These are phyloP conservation scores for Venturiaceae sp. DNA, from an alignment of 2,329 filamentous ascomycete species.

Conservation along the genomic window DNA sequence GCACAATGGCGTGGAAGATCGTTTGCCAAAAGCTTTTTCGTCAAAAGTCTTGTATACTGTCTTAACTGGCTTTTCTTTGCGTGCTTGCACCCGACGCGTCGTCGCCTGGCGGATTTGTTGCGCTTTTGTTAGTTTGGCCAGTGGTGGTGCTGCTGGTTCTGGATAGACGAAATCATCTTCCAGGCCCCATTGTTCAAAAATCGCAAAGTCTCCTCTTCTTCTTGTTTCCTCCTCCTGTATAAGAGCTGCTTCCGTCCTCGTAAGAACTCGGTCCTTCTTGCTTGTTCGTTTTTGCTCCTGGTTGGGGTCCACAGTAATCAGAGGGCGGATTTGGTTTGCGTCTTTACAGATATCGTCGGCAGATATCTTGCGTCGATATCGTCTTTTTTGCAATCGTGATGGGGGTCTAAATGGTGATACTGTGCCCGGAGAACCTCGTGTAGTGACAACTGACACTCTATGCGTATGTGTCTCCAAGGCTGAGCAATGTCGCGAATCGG, in stretches of 20 bases:
- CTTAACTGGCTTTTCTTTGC: neutral
- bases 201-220: too few relatives aligned
- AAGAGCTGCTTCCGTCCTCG: neutral
- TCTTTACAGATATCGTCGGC: neutral
- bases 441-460: neutral
- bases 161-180: neutral
- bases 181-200: neutral
- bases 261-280: too few relatives aligned
- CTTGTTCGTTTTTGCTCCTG: neutral
- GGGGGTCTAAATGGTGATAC: neutral
- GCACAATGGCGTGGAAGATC: neutral
- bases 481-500: neutral
- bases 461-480: slow-evolving; percentile 2
- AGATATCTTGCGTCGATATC: neutral
- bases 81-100: neutral
- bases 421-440: neutral
- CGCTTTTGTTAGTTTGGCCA: neutral
- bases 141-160: neutral
- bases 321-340: neutral
- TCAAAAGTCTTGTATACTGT: neutral
- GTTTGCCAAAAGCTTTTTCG: neutral
- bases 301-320: neutral
- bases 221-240: neutral
- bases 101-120: neutral
- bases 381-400: neutral